Conservation (phyloP, 106 monocot genomes). For the Dioscorea dumetorum region DNA sequence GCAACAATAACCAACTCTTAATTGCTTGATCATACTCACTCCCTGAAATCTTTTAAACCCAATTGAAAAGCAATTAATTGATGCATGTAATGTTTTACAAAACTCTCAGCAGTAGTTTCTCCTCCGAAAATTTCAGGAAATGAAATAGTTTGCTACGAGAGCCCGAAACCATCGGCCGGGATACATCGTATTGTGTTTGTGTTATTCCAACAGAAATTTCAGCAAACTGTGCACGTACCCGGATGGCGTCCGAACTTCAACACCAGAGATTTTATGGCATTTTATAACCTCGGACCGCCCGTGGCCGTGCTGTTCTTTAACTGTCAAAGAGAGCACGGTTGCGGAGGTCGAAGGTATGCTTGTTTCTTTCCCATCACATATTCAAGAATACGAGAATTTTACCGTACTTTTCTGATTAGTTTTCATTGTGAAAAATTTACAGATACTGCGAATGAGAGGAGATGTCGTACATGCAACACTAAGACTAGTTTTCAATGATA, state of each 20-base stretch:
- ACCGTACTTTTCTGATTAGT: too few species aligned
- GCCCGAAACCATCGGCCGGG: constrained; percentile 7
- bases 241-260: background rate
- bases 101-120: background rate
- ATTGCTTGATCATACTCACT: too few species aligned
- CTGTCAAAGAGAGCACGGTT: constrained; percentile 19
- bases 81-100: background rate
- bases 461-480: too few species aligned
- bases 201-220: constrained; percentile 15
- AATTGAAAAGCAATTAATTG: too few species aligned
- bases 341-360: constrained; percentile 15
- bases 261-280: constrained; percentile 16
- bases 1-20: too few species aligned
- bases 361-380: background rate
- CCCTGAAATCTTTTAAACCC: too few species aligned
- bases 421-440: too few species aligned
- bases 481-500: too few species aligned
- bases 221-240: constrained; percentile 13
- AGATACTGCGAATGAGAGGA: too few species aligned
- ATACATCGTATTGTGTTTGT: constrained; percentile 23
- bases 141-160: background rate
- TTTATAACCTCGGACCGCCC: constrained; percentile 11
- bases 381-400: too few species aligned
- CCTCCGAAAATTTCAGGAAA: constrained; percentile 10
- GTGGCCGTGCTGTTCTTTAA: constrained; percentile 22